Evolutionary conservation across 2,329 filamentous ascomycete species (phyloP).

Genomic region (Fusarium dimerum): DNA sequence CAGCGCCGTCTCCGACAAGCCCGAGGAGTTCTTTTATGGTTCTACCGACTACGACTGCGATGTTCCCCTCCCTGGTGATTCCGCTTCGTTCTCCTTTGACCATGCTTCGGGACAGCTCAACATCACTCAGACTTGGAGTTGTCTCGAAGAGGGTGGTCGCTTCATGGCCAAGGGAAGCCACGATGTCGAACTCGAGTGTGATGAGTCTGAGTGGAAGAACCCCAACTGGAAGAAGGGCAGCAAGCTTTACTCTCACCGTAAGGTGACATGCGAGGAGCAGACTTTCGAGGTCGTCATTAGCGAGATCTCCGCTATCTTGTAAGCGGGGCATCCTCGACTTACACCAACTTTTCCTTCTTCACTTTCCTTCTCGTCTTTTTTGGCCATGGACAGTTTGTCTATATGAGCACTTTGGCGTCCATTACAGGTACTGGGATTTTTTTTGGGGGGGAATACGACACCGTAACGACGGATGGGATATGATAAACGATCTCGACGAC

Average conservation of each 20-base stretch:
- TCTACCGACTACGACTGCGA: slow-evolving; percentile 46
- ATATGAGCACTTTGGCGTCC: slow-evolving; percentile 21
- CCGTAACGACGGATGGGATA: slow-evolving; percentile 25
- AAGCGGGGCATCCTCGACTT: not conserved
- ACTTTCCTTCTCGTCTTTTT: slow-evolving; percentile 1
- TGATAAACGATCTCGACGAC: slow-evolving; percentile 28
- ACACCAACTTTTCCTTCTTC: not conserved
- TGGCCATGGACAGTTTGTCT: slow-evolving; percentile 6
- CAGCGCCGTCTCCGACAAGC: slow-evolving; percentile 40
- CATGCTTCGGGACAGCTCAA: slow-evolving; percentile 38
- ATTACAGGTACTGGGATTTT: not conserved
- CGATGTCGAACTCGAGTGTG: slow-evolving; percentile 29
- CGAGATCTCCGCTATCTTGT: slow-evolving; percentile 33
- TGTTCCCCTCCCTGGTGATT: slow-evolving; percentile 27
- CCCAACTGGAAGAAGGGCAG: slow-evolving; percentile 31
- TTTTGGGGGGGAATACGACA: slow-evolving; percentile 16
- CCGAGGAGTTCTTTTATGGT: slow-evolving; percentile 52
- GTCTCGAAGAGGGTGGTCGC: slow-evolving; percentile 41
- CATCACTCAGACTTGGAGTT: slow-evolving; percentile 52
- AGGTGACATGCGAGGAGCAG: slow-evolving; percentile 29
- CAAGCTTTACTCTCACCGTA: slow-evolving; percentile 32
- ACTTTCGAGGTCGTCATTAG: slow-evolving; percentile 28
- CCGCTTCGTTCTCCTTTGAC: slow-evolving; percentile 46
- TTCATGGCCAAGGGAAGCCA: slow-evolving; percentile 33
- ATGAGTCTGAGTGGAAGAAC: slow-evolving; percentile 31